Conservation (phyloP, 2,329 filamentous ascomycete species). For the Thelonectria blattea region DNA sequence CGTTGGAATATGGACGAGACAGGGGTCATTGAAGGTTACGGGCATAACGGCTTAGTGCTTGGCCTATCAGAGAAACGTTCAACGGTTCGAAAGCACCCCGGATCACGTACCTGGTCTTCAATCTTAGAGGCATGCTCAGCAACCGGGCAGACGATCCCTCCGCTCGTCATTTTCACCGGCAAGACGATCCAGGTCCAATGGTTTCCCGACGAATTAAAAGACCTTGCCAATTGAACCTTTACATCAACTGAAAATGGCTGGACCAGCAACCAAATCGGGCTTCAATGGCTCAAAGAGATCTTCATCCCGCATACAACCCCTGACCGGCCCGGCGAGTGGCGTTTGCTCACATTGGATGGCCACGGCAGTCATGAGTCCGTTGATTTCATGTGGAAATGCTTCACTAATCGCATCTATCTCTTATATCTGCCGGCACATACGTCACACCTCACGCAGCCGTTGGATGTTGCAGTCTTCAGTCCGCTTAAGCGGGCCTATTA, state of each 20-base stretch:
- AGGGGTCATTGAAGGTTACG: neutral
- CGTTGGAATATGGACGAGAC: slow-evolving; percentile 5
- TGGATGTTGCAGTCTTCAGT: no score
- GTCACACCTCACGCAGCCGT: no score
- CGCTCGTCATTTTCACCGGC: neutral
- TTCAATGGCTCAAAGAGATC: neutral
- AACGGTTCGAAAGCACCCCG: neutral
- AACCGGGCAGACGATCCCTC: neutral
- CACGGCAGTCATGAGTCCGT: neutral
- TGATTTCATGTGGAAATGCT: neutral
- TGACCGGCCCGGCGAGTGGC: neutral
- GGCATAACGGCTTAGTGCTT: neutral
- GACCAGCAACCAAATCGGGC: neutral
- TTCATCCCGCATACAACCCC: neutral
- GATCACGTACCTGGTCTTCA: neutral
- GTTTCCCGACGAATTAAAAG: neutral
- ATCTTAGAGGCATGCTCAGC: neutral
- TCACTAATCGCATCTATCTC: no score
- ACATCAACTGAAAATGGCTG: neutral
- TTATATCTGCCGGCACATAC: no score
- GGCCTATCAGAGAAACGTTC: neutral
- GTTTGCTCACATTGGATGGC: neutral
- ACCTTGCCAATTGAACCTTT: neutral
- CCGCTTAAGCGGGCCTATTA: no score
- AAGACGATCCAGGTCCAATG: neutral